A percentile compares a stretch with the other conserved stretches of the same genome.
phyloP scores from a whole-genome alignment of 2,329 filamentous ascomycete species.

The Nectriaceae sp. region DNA sequence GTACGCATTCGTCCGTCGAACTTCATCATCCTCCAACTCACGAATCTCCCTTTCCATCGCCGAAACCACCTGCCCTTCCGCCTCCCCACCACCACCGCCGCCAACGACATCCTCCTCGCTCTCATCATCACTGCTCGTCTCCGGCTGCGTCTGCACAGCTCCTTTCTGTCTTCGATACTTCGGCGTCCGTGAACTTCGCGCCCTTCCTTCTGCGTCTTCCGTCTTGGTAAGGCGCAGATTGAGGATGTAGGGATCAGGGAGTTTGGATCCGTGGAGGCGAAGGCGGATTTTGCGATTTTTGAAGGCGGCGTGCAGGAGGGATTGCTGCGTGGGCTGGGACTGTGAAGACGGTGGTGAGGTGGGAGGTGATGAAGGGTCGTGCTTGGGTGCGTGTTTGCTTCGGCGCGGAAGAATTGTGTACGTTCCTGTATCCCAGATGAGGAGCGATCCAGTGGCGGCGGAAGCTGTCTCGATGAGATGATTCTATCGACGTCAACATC shows the following conservation, averaged over 20 bases:
- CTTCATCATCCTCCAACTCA: constrained; percentile 53
- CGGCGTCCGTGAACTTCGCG: constrained; percentile 16
- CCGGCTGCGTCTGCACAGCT: constrained; percentile 9
- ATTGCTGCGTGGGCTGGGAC: constrained; percentile 32
- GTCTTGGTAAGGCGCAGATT: constrained; percentile 53
- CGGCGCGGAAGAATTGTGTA: constrained; percentile 54
- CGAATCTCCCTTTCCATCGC: constrained; percentile 43
- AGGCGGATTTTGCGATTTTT: constrained; percentile 57
- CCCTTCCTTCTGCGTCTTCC: constrained; percentile 40
- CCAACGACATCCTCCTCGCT: constrained; percentile 17
- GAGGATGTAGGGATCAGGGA: constrained; percentile 56
- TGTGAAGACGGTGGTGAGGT: constrained; percentile 19
- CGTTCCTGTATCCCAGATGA: constrained; percentile 65
- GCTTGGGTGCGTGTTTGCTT: constrained; percentile 35
- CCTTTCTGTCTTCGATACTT: constrained; percentile 12
- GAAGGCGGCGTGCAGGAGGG: constrained; percentile 55
- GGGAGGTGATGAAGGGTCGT: constrained; percentile 29
- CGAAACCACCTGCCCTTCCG: constrained; percentile 24
- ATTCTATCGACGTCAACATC: constrained; percentile 43
- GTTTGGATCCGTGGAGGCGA: constrained; percentile 52
- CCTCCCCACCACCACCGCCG: constrained; percentile 19
- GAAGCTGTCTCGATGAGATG: constrained; percentile 63
- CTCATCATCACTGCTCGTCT: constrained; percentile 28
- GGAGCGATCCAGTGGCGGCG: constrained; percentile 53
- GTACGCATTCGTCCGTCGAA: constrained; percentile 66